A percentile compares a stretch with the other conserved stretches of the same genome.
These are phyloP conservation scores for Leptographium flavum DNA, from an alignment of 2,329 filamentous ascomycete genomes.

Conservation along the genomic window DNA sequence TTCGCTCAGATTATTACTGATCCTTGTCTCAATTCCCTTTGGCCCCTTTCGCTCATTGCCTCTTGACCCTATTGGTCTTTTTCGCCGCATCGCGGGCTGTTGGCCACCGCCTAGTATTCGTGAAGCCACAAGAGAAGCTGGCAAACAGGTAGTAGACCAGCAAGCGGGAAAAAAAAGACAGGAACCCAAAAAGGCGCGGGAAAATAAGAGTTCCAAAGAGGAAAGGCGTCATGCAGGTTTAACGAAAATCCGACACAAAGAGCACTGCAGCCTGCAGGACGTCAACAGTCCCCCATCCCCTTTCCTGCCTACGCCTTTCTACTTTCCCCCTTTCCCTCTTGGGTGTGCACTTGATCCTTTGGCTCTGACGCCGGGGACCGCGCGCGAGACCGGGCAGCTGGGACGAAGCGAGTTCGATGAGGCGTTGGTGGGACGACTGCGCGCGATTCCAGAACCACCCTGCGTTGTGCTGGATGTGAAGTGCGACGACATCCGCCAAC, in stretches of 20 bases:
- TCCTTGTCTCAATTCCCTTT: not conserved
- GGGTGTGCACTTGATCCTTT: too few species aligned
- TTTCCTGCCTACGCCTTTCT: not conserved
- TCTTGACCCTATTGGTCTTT: too few species aligned
- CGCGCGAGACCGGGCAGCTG: not conserved
- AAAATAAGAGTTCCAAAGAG: conserved; percentile 5
- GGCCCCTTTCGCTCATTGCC: too few species aligned
- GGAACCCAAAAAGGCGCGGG: not conserved
- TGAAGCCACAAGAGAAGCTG: not conserved
- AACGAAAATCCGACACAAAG: conserved; percentile 1
- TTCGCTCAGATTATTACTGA: not conserved
- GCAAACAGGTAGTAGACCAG: too few species aligned
- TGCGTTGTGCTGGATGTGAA: not conserved
- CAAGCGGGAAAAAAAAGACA: not conserved
- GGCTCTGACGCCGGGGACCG: not conserved
- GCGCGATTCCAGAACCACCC: not conserved
- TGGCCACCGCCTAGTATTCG: too few species aligned
- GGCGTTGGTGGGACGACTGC: not conserved
- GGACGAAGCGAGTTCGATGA: not conserved
- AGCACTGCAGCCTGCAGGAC: not conserved
- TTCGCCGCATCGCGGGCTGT: too few species aligned
- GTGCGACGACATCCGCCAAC: not conserved
- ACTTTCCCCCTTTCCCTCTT: not conserved
- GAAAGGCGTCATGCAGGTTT: conserved; percentile 10
- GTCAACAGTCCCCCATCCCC: not conserved